Evolutionary conservation across 129 eudicot species (phyloP).

Genomic region (Flaveria sonorensis): DNA sequence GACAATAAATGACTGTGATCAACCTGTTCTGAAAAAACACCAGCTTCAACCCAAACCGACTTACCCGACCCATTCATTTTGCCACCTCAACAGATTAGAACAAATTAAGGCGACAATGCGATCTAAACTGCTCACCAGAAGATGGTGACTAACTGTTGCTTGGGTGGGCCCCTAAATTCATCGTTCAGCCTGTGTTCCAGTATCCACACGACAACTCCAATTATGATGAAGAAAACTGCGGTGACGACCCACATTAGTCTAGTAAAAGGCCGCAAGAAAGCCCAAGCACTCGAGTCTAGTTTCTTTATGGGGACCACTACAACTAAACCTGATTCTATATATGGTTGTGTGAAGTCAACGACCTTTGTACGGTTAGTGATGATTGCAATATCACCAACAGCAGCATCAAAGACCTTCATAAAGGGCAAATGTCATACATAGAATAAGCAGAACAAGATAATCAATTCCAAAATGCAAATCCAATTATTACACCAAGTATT

Average conservation of each 20-base stretch:
- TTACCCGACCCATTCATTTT: neutral
- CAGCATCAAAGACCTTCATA: constrained; percentile 78
- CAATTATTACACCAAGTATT: neutral
- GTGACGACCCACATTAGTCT: constrained; percentile 82
- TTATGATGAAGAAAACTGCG: constrained; percentile 51
- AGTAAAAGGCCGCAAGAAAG: constrained; percentile 79
- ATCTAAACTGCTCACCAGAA: constrained; percentile 57
- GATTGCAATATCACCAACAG: constrained; percentile 87
- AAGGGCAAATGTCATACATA: constrained; percentile 3
- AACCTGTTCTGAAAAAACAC: neutral
- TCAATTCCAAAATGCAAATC: neutral
- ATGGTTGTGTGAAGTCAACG: constrained; percentile 91
- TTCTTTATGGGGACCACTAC: constrained; percentile 72
- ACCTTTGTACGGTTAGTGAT: constrained; percentile 72
- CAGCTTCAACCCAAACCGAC: neutral
- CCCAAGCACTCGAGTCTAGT: constrained; percentile 72
- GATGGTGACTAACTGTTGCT: constrained; percentile 66
- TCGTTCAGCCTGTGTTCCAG: constrained; percentile 81
- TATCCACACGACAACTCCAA: constrained; percentile 86
- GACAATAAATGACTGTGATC: neutral
- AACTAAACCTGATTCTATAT: constrained; percentile 84
- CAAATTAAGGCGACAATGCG: neutral
- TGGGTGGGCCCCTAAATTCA: constrained; percentile 89
- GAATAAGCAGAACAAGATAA: neutral
- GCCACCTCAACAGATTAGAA: neutral